Evolutionary conservation across 2,329 filamentous ascomycete species (phyloP), one percentile per base, ranked within the genome.

Genomic region (Colletotrichum sp.): DNA sequence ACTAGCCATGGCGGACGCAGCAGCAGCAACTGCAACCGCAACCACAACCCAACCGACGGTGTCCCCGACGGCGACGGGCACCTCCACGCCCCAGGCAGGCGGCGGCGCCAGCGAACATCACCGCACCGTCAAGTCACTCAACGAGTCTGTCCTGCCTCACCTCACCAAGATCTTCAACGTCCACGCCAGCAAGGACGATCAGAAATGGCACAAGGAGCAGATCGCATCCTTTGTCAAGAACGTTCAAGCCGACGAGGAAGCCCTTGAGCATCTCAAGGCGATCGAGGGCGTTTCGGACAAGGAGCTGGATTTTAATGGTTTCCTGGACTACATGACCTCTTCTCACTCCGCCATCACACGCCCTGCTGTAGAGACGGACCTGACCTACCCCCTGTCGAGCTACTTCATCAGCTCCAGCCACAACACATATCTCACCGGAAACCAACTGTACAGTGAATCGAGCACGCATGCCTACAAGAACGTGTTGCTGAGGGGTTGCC

Each of bases 341-440:
- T 77, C 86, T 5, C 85, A 86, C 15, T 84, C 86, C 71, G 85
- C 87, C 57, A 84, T 85, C 44, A 84, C 86, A 22, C 85, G 83
- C 2, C 87, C 88, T 3, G 83, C 83, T 25, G 79, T 81, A 28
- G 77, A 84, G 4, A 82, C 87, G 71, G 90, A 92, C 71, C 90
- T 97, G 71, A 91, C 95, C 68, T 94, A 93, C 80, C 96, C 96
- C 1, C 86, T 98, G 77, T 94, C 95, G 75, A 96, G 95, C 85
- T 98, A 98, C 85, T 98, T 95, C 85, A 95, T 98, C 82, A 98
- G 94, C 77, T 98, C 95, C 80, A 98, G 96, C 72, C 96, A 98
- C 88, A 98, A 98, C 85, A 98, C 96, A 0, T 98, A 98, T 80
- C 91, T 98, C 27, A 91, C 96, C 2, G 96, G 96, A 28, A 94